A percentile compares a stretch with the other conserved stretches of the same genome.
Evolutionary conservation across 768 basidiomycete species (phyloP).

Genomic region (Gelatoporia subvermispora): DNA sequence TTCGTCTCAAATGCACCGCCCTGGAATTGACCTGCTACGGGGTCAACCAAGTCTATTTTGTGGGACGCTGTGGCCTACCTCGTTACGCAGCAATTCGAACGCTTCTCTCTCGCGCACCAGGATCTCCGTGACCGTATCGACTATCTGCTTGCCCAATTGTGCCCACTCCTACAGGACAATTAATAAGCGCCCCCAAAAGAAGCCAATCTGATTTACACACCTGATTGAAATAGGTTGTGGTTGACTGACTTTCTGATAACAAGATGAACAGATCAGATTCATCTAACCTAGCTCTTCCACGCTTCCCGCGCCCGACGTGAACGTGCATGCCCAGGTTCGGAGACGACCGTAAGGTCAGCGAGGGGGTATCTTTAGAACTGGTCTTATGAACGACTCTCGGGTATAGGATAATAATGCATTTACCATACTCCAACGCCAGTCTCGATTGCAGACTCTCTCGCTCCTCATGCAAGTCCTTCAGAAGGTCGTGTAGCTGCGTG

Average conservation of each 20-base stretch:
- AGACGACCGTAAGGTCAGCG: constrained; percentile 66
- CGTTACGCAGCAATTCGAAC: constrained; percentile 61
- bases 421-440: constrained; percentile 54
- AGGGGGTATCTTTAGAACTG: constrained; percentile 51
- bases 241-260: constrained; percentile 60
- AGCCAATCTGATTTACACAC: constrained; percentile 29
- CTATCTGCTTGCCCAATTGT: constrained; percentile 61
- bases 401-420: constrained; percentile 8
- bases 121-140: constrained; percentile 51
- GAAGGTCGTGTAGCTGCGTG: constrained; percentile 39
- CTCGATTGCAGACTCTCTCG: constrained; percentile 50
- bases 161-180: constrained; percentile 61
- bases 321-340: constrained; percentile 71
- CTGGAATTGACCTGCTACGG: constrained; percentile 54
- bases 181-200: background rate
- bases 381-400: background rate
- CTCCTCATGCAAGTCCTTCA: constrained; percentile 39
- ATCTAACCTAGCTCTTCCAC: constrained; percentile 49
- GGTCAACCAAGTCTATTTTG: background rate
- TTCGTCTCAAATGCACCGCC: constrained; percentile 55
- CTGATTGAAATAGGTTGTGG: constrained; percentile 63
- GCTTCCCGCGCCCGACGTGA: constrained; percentile 61
- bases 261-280: constrained; percentile 46
- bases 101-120: constrained; percentile 62
- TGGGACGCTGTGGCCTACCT: constrained; percentile 38